phyloP scores from a whole-genome alignment of 352 stramenopile species.

The Phytophthora sp. region DNA sequence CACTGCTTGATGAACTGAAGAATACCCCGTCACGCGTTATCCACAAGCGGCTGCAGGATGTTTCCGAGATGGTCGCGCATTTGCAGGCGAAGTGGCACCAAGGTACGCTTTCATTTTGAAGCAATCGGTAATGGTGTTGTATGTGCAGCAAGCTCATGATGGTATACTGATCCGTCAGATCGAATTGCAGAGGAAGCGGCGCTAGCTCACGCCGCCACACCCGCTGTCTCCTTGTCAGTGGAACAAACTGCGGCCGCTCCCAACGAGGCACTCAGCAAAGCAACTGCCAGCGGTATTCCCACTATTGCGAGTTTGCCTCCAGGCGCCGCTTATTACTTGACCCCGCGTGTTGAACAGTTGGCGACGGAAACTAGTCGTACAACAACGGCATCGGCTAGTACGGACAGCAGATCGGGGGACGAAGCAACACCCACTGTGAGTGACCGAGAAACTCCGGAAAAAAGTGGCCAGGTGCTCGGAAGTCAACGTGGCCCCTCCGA shows the following conservation, averaged over 20 bases:
- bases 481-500: conserved; percentile 34
- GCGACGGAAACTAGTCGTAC: conserved; percentile 16
- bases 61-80: conserved; percentile 77
- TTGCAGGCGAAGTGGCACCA: conserved; percentile 75
- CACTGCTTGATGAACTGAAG: conserved; percentile 62
- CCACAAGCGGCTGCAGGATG: conserved; percentile 77
- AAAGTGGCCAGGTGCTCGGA: conserved; percentile 22
- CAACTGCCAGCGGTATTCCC: conserved; percentile 17
- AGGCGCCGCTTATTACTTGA: conserved; percentile 38
- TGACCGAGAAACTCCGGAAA: conserved; percentile 23
- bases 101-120: conserved; percentile 32
- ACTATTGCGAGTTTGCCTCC: conserved; percentile 32
- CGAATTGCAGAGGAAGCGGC: conserved; percentile 40
- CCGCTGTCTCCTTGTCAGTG: conserved; percentile 21
- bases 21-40: conserved; percentile 67
- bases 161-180: conserved; percentile 15
- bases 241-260: conserved; percentile 24
- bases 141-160: conserved; percentile 4
- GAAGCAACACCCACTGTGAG: conserved; percentile 8
- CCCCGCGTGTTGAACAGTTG: conserved; percentile 31
- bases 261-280: conserved; percentile 19
- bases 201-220: conserved; percentile 19
- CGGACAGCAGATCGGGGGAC: conserved; percentile 28
- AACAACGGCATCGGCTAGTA: conserved; percentile 4
- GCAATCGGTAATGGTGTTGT: background rate